A percentile compares a stretch with the other conserved stretches of the same genome.
These are phyloP conservation scores for Chaetomium olivaceum DNA, from an alignment of 2,329 filamentous ascomycete species.

Conservation along the genomic window DNA sequence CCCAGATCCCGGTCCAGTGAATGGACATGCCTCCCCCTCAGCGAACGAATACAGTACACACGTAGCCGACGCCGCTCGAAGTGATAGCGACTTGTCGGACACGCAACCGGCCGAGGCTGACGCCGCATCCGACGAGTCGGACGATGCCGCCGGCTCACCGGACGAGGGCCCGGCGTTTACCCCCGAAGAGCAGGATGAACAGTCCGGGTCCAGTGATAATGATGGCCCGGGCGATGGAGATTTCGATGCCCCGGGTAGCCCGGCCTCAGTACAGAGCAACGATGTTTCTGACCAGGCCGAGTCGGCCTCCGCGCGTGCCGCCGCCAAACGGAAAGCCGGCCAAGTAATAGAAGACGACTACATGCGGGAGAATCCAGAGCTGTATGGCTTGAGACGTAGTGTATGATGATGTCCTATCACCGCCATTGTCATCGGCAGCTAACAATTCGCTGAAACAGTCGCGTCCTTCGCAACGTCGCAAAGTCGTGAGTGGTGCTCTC, in stretches of 20 bases:
- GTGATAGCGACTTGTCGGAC: conserved; percentile 78
- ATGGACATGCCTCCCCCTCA: conserved; percentile 64
- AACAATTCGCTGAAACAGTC: conserved; percentile 45
- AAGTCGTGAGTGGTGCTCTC: conserved; percentile 49
- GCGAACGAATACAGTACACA: conserved; percentile 47
- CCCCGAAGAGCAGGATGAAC: conserved; percentile 48
- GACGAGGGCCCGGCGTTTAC: conserved; percentile 43
- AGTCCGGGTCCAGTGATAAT: conserved; percentile 51
- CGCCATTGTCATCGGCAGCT: conserved; percentile 33
- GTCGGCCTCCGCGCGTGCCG: conserved; percentile 69
- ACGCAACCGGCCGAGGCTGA: conserved; percentile 54
- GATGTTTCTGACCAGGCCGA: conserved; percentile 56
- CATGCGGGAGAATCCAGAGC: conserved; percentile 87
- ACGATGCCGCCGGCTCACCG: conserved; percentile 43
- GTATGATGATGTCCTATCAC: conserved; percentile 54
- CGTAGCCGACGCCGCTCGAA: conserved; percentile 50
- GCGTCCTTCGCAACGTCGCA: conserved; percentile 59
- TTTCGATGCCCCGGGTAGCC: conserved; percentile 70
- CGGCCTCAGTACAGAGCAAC: conserved; percentile 50
- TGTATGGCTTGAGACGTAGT: conserved; percentile 92
- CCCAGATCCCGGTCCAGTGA: conserved; percentile 61
- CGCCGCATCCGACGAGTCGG: conserved; percentile 46
- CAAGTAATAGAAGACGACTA: conserved; percentile 71
- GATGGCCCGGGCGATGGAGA: conserved; percentile 69
- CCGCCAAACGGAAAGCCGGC: conserved; percentile 70